Percentiles rank a stretch among this genome's conserved stretches.
Conservation (phyloP, 164 flowering plant genomes). For the Tinospora cordifolia region DNA sequence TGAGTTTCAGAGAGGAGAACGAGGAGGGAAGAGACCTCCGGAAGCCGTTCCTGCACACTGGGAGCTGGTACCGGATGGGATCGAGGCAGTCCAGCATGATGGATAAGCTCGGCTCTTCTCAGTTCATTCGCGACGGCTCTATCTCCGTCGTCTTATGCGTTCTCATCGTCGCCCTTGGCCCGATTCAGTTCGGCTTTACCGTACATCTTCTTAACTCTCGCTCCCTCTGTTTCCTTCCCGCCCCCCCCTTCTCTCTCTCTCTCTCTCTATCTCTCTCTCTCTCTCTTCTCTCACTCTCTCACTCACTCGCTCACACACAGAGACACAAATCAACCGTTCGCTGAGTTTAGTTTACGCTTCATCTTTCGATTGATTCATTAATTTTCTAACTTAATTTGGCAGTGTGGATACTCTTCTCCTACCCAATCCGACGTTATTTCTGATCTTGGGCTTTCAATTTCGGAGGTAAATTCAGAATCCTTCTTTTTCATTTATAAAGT, state of each 20-base stretch:
- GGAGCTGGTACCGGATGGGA: constrained; percentile 70
- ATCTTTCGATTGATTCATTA: not conserved
- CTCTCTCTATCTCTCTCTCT: not conserved
- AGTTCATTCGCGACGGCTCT: constrained; percentile 53
- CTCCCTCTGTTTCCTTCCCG: not conserved
- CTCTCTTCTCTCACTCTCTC: not conserved
- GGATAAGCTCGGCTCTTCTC: constrained; percentile 38
- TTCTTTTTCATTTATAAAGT: not conserved
- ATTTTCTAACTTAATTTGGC: not conserved
- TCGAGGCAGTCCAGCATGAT: constrained; percentile 55
- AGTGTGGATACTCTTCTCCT: constrained; percentile 68
- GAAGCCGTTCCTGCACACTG: constrained; percentile 69
- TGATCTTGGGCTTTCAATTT: constrained; percentile 45
- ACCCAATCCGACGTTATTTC: constrained; percentile 45
- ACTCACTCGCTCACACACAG: no score
- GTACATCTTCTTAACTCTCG: constrained; percentile 19
- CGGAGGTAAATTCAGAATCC: constrained; percentile 35
- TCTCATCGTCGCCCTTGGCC: constrained; percentile 77
- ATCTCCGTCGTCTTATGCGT: constrained; percentile 74
- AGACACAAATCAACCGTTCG: no score
- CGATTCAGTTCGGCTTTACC: constrained; percentile 89
- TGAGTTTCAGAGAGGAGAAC: constrained; percentile 60
- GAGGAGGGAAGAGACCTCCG: constrained; percentile 50
- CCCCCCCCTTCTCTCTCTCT: not conserved
- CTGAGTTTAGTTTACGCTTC: not conserved